Evolutionary conservation across 495 filamentous ascomycete species (phyloP).

Genomic region (Niebla homalea): DNA sequence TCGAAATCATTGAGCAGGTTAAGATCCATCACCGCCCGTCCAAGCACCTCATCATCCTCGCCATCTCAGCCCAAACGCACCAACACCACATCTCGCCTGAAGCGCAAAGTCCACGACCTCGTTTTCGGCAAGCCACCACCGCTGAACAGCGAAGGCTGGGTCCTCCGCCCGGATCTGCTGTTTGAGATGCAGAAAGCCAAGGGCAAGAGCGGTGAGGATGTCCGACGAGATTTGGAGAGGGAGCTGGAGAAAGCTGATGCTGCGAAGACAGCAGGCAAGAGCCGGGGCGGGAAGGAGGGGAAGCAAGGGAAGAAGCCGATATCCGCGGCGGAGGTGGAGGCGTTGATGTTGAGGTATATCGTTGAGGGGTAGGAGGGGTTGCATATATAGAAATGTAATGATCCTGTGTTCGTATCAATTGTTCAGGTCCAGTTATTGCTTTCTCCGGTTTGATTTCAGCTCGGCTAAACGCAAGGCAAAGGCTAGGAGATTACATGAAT

Average conservation of each 20-base stretch:
- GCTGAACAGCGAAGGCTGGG: background rate
- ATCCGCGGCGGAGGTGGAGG: background rate
- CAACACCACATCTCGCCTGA: background rate
- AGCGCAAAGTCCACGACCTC: background rate
- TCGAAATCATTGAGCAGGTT: background rate
- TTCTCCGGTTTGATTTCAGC: no score
- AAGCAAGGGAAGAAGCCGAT: background rate
- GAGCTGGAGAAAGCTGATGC: background rate
- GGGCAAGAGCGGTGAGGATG: background rate
- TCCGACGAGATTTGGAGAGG: background rate
- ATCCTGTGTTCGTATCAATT: no score
- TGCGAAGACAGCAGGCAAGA: background rate
- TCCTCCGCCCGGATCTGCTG: conserved; percentile 1
- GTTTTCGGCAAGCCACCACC: background rate
- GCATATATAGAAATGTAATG: no score
- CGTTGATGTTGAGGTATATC: background rate
- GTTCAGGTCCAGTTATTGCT: no score
- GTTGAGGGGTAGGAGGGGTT: background rate
- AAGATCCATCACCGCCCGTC: background rate
- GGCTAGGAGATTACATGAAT: no score
- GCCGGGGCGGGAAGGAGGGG: background rate
- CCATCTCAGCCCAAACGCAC: background rate
- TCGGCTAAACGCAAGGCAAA: no score
- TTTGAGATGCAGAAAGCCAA: background rate
- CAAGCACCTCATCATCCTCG: background rate